phyloP scores from a whole-genome alignment of 345 rosid species.

The Salix brachista region DNA sequence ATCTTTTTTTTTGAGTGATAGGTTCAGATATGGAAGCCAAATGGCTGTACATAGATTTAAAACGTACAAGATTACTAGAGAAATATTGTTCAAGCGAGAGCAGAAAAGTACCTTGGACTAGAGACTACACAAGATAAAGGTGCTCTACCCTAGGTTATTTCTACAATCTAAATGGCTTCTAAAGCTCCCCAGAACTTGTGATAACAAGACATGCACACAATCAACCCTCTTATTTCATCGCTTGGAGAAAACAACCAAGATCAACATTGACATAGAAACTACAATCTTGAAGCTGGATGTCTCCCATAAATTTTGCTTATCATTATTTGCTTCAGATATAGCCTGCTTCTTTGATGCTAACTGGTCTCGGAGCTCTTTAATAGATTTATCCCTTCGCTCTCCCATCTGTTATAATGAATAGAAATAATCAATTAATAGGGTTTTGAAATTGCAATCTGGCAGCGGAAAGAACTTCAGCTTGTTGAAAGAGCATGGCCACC shows the following conservation, averaged over 20 bases:
- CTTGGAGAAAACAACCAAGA: conserved; percentile 72
- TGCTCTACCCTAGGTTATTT: conserved; percentile 8
- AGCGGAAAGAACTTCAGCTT: neutral
- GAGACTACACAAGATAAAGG: neutral
- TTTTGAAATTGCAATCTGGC: neutral
- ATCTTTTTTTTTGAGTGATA: neutral
- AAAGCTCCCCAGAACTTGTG: conserved; percentile 11
- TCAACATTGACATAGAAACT: conserved; percentile 82
- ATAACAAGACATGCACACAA: conserved; percentile 8
- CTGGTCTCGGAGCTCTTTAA: conserved; percentile 67
- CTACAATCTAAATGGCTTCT: conserved; percentile 28
- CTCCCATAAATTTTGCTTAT: conserved; percentile 77
- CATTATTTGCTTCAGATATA: conserved; percentile 20
- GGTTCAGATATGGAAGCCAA: neutral
- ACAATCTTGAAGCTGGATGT: conserved; percentile 72
- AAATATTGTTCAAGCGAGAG: neutral
- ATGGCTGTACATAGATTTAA: neutral
- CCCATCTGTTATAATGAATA: conserved; percentile 52
- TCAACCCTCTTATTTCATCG: conserved; percentile 26
- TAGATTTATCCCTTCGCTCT: conserved; percentile 70
- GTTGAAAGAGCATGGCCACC: neutral
- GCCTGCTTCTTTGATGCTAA: conserved; percentile 45
- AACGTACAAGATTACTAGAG: neutral
- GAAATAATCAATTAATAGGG: neutral
- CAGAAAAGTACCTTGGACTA: conserved; percentile 3